Percentiles rank a stretch among this genome's conserved stretches.
phyloP scores from a whole-genome alignment of 352 stramenopile genomes.

The Phytopythium montanum region DNA sequence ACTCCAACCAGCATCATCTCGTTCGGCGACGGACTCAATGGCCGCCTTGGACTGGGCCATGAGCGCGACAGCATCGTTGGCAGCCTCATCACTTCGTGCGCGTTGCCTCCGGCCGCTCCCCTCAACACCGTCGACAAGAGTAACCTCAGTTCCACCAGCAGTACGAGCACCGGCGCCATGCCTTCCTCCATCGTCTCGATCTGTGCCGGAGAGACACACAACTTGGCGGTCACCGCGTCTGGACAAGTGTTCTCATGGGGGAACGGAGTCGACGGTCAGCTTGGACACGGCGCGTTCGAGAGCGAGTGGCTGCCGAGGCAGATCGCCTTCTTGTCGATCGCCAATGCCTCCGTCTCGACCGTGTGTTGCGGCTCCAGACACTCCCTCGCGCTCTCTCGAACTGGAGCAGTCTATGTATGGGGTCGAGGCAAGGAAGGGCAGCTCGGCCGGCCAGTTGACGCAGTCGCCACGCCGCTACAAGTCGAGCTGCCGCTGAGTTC shows the following conservation, averaged over 20 bases:
- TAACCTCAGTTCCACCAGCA: background rate
- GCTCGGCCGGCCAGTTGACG: conserved; percentile 21
- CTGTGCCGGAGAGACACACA: conserved; percentile 45
- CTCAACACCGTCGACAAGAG: background rate
- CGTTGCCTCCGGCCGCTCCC: background rate
- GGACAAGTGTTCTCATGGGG: conserved; percentile 72
- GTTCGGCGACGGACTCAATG: conserved; percentile 71
- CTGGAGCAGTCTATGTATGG: conserved; percentile 57
- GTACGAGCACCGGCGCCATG: background rate
- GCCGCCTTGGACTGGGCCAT: conserved; percentile 48
- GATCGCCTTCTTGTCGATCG: conserved; percentile 34
- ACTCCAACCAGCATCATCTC: conserved; percentile 43
- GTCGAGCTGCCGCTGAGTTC: conserved; percentile 20
- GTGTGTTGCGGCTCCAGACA: conserved; percentile 40
- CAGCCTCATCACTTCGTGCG: conserved; percentile 36
- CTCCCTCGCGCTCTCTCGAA: conserved; percentile 41
- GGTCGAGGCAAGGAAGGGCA: conserved; percentile 47
- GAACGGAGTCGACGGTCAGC: conserved; percentile 47
- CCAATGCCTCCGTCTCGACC: conserved; percentile 21
- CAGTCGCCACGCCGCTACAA: conserved; percentile 12
- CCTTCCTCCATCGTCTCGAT: conserved; percentile 38
- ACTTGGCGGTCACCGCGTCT: conserved; percentile 34
- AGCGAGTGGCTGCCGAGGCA: conserved; percentile 64
- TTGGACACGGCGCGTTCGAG: conserved; percentile 37
- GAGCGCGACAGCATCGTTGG: conserved; percentile 44